phyloP scores from a whole-genome alignment of 164 flowering plant species.

The Nelumbo lutea region DNA sequence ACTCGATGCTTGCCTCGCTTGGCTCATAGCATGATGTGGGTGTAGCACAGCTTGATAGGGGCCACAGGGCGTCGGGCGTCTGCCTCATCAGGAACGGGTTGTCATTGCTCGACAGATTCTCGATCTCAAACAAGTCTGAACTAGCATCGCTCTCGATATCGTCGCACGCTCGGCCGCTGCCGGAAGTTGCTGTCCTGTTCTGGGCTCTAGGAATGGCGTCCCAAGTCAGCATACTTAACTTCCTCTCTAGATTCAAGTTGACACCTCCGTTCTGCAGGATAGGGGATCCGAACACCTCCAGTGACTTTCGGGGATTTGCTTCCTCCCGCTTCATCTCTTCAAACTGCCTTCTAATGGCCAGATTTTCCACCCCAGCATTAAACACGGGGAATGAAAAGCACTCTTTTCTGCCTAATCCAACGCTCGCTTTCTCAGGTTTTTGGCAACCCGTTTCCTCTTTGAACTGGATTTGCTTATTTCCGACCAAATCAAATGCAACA shows the following conservation, averaged over 20 bases:
- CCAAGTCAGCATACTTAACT: conserved; percentile 35
- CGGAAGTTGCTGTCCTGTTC: conserved; percentile 18
- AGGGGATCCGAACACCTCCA: conserved; percentile 56
- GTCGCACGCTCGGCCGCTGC: conserved; percentile 5
- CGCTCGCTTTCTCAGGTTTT: background rate
- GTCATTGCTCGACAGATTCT: conserved; percentile 39
- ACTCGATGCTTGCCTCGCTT: conserved; percentile 81
- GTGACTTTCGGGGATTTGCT: conserved; percentile 30
- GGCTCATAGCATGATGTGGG: conserved; percentile 62
- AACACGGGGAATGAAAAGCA: conserved; percentile 21
- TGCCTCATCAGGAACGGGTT: conserved; percentile 39
- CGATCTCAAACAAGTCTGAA: conserved; percentile 85
- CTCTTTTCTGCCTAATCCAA: conserved; percentile 19
- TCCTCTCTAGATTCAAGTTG: conserved; percentile 27
- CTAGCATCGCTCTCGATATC: conserved; percentile 67
- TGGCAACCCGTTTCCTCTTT: conserved; percentile 11
- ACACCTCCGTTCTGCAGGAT: conserved; percentile 26
- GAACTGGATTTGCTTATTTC: conserved; percentile 9
- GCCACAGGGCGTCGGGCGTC: conserved; percentile 23
- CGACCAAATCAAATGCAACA: conserved; percentile 7
- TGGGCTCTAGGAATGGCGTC: conserved; percentile 24
- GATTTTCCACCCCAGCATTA: conserved; percentile 15
- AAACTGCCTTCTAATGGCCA: conserved; percentile 7
- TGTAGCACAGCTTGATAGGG: conserved; percentile 24
- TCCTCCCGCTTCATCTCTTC: conserved; percentile 9